Conservation (phyloP, 75 land plant genomes). For the Pseudotsuga menziesii region DNA sequence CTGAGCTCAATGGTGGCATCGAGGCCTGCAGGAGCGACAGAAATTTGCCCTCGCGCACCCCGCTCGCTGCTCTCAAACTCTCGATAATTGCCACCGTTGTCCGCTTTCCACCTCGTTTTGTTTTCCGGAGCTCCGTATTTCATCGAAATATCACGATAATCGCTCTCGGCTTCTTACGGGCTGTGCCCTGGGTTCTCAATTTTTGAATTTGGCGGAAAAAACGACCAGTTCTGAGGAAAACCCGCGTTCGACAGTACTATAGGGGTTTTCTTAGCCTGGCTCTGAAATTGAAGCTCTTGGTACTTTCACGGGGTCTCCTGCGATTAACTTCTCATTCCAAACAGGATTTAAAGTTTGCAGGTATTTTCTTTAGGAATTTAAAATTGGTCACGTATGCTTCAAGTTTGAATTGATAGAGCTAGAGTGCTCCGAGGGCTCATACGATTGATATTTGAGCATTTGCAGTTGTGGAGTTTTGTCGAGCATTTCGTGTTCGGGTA, state of each 20-base stretch:
- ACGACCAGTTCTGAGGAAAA: neutral
- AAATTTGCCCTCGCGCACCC: neutral
- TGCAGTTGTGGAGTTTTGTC: neutral
- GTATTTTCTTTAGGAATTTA: neutral
- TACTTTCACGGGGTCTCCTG: neutral
- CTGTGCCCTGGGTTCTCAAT: neutral
- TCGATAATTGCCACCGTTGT: neutral
- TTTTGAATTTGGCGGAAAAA: neutral
- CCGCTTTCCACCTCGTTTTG: neutral
- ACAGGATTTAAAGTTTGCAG: neutral
- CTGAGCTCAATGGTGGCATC: conserved; percentile 12
- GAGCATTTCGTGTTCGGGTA: neutral
- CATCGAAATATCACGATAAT: neutral
- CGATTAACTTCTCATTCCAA: neutral
- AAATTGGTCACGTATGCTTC: neutral
- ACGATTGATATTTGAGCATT: neutral
- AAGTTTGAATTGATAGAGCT: neutral
- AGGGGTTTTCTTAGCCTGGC: neutral
- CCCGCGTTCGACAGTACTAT: neutral
- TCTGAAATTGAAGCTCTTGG: neutral
- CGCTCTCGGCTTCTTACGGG: neutral
- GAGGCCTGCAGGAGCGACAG: conserved; percentile 10
- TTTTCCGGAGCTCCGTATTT: neutral
- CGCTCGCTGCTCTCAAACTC: neutral
- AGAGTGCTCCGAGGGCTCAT: neutral